phyloP scores from a whole-genome alignment of 257 asterid genomes.

The Jasminum sambac region DNA sequence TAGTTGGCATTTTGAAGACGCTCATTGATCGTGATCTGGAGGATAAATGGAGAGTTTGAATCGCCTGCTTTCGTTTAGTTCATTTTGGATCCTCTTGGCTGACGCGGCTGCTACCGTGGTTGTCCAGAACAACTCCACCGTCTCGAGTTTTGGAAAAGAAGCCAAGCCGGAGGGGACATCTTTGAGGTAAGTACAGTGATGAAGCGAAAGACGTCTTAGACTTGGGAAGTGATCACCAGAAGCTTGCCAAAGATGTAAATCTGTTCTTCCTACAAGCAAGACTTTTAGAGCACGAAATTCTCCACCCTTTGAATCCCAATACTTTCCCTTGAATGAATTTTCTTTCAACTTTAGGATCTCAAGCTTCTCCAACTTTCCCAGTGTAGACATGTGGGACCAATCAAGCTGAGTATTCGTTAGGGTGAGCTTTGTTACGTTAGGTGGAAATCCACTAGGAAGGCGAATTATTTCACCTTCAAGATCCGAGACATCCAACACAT shows the following conservation, averaged over 20 bases:
- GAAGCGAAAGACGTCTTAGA: conserved; percentile 19
- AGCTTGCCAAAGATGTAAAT: conserved; percentile 23
- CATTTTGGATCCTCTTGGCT: conserved; percentile 19
- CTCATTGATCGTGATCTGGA: conserved; percentile 15
- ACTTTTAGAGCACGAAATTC: conserved; percentile 23
- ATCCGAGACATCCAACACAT: conserved; percentile 17
- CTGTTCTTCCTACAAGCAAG: conserved; percentile 22
- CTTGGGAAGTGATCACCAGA: conserved; percentile 24
- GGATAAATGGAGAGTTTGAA: conserved; percentile 30
- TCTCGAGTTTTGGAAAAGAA: conserved; percentile 11
- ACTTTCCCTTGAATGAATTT: conserved; percentile 29
- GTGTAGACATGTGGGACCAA: conserved; percentile 30
- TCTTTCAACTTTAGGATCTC: conserved; percentile 30
- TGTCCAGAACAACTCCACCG: conserved; percentile 25
- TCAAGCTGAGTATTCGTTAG: conserved; percentile 31
- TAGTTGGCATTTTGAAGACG: not conserved
- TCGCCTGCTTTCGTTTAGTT: not conserved
- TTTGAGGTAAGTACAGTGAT: conserved; percentile 18
- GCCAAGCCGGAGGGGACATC: conserved; percentile 22
- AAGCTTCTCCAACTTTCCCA: conserved; percentile 23
- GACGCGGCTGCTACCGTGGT: conserved; percentile 17
- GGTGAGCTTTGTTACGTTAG: conserved; percentile 31
- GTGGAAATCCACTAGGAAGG: conserved; percentile 32
- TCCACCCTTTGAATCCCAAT: conserved; percentile 23
- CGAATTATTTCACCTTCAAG: conserved; percentile 27